Evolutionary conservation across 1,139 yeast genomes (phyloP), one percentile per base, ranked within the genome.

Genomic region (Nakaseomyces sp.): DNA sequence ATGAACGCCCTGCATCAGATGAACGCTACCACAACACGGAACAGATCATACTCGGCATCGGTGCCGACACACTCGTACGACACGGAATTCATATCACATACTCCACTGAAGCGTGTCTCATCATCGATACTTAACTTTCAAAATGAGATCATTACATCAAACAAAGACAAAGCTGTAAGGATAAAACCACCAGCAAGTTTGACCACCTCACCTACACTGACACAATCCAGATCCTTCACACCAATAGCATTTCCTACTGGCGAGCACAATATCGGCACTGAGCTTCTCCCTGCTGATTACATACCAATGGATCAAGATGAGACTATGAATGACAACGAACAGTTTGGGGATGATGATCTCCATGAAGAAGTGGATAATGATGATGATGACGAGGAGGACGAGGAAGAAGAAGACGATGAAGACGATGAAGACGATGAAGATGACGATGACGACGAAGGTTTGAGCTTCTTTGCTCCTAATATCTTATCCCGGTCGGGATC

Each of bases 381-480:
- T 12, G 40, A 43, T n/a, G 48, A 45, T 2, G 51, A 44, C 15
- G 53, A 48, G 6, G 51, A 49, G 12, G 52, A 47, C 6, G 53
- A 53, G 10, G 53, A 51, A 5, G 58, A 50, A 3, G 53, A 50
- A 4, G 57, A 51, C 9, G 54, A 53, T 4, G 52, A 50, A 5
- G 55, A 52, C 5, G 58, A 54, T 2, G 51, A 53, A 5, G 54
- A 50, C 0, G 55, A 48, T 3, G 52, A 51, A 6, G 50, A 51
- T 10, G 49, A 50, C n/a, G 52, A 50, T 13, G 57, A 56, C 25
- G 63, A 58, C 13, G 62, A 55, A 42, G 61, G 63, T 1, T 42
- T 61, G 13, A 59, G 63, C 41, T 58, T 61, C 43, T 58, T 54
- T 42, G 63, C 58, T 4, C 65, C 64, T 9, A 58, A 57, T 42